A percentile compares a stretch with the other conserved stretches of the same genome.
Conservation (phyloP, 2,329 filamentous ascomycete genomes). For the Cladophialophora immunda region DNA sequence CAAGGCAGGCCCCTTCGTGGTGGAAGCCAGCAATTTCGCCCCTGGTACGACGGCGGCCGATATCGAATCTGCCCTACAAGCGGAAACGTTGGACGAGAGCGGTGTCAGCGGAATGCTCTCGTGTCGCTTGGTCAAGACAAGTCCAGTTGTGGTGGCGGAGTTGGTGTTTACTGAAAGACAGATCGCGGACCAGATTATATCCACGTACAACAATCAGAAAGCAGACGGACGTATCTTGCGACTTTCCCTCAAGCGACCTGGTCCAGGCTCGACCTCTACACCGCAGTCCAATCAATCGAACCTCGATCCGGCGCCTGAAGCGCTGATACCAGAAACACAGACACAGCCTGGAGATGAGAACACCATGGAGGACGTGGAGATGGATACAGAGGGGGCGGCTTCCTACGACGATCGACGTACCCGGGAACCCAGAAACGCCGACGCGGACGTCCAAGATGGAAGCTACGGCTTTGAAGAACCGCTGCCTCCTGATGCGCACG, state of each 20-base stretch:
- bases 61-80: conserved; percentile 68
- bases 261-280: conserved; percentile 1
- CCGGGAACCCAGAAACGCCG: conserved; percentile 41
- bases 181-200: conserved; percentile 67
- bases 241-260: conserved; percentile 60
- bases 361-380: conserved; percentile 46
- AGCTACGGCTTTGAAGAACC: conserved; percentile 48
- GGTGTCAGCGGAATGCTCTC: conserved; percentile 55
- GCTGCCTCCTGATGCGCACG: conserved; percentile 29
- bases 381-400: conserved; percentile 37
- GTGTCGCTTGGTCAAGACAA: conserved; percentile 61
- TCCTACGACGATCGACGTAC: conserved; percentile 22
- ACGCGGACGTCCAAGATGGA: conserved; percentile 50
- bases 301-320: background rate
- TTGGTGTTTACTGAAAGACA: conserved; percentile 64
- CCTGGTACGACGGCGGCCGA: conserved; percentile 72
- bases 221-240: conserved; percentile 69
- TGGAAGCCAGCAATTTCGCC: conserved; percentile 70
- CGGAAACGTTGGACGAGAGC: conserved; percentile 45
- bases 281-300: background rate
- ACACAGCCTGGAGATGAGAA: conserved; percentile 13
- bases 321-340: conserved; percentile 9
- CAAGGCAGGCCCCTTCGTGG: conserved; percentile 62
- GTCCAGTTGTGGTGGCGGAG: conserved; percentile 67
- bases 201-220: conserved; percentile 70